Percentiles rank a stretch among this genome's conserved stretches.
Conservation (phyloP, 2,329 filamentous ascomycete species). For the Pleoardoris graminearum region DNA sequence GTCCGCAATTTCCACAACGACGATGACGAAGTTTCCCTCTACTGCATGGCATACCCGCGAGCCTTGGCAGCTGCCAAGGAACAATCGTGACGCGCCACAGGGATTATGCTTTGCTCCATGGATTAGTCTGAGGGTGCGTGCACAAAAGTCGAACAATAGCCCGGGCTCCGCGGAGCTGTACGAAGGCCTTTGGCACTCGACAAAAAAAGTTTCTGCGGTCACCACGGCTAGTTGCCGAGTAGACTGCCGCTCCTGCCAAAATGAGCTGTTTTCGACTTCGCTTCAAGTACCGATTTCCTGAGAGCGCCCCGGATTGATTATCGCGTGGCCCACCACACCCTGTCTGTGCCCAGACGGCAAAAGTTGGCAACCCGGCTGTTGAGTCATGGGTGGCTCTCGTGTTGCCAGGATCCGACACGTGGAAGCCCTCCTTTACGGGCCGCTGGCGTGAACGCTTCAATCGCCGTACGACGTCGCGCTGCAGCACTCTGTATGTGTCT, state of each 20-base stretch:
- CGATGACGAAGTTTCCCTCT: too few relatives aligned
- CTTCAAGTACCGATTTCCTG: constrained; percentile 13
- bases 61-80: not conserved
- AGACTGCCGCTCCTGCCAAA: constrained; percentile 23
- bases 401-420: constrained; percentile 34
- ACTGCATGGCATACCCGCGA: too few relatives aligned
- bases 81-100: not conserved
- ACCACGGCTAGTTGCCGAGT: constrained; percentile 17
- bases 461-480: constrained; percentile 8
- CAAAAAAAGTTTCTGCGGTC: constrained; percentile 12
- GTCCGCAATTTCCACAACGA: too few relatives aligned
- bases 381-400: constrained; percentile 38
- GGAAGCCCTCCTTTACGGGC: constrained; percentile 36
- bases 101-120: not conserved
- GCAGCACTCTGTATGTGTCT: constrained; percentile 1
- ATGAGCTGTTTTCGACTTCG: constrained; percentile 19
- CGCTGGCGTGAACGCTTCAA: constrained; percentile 35
- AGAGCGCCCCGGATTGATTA: constrained; percentile 15
- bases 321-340: constrained; percentile 13
- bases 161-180: not conserved
- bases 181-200: not conserved
- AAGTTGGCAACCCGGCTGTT: constrained; percentile 16
- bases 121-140: not conserved
- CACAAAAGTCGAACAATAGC: not conserved
- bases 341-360: constrained; percentile 25